Percentiles rank a stretch among this genome's conserved stretches.
Conservation (phyloP, 176 grass and related monocot species). For the Carex myosuroides region DNA sequence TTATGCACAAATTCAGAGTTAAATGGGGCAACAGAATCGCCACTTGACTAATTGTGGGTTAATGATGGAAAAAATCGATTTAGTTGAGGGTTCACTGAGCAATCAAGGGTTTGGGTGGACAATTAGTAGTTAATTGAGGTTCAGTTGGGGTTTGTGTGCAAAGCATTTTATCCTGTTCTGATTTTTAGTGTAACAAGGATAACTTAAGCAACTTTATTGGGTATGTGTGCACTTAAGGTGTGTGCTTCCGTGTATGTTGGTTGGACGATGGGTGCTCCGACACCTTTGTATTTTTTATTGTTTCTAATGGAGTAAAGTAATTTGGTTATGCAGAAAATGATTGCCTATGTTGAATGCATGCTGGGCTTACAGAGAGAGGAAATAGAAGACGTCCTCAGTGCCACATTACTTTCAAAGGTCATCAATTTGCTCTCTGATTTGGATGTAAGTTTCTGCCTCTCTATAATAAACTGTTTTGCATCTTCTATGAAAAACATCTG, state of each 20-base stretch:
- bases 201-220: background rate
- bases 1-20: too few species aligned
- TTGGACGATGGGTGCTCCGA: background rate
- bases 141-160: background rate
- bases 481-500: conserved; percentile 12
- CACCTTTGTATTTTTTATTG: background rate
- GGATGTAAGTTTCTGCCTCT: conserved; percentile 53
- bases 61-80: too few species aligned
- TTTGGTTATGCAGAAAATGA: conserved; percentile 44
- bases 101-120: background rate
- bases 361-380: conserved; percentile 54
- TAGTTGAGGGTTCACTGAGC: background rate
- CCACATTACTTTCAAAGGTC: conserved; percentile 61
- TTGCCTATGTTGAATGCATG: conserved; percentile 70
- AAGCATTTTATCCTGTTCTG: background rate
- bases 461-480: conserved; percentile 1
- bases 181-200: background rate
- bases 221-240: background rate
- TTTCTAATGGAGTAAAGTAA: background rate
- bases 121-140: background rate
- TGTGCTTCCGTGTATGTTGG: background rate
- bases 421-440: conserved; percentile 74
- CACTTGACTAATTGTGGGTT: too few species aligned
- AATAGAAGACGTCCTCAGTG: conserved; percentile 64
- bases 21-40: too few species aligned